Conservation (phyloP, 331 rosid species). For the Prunus yedoensis region DNA sequence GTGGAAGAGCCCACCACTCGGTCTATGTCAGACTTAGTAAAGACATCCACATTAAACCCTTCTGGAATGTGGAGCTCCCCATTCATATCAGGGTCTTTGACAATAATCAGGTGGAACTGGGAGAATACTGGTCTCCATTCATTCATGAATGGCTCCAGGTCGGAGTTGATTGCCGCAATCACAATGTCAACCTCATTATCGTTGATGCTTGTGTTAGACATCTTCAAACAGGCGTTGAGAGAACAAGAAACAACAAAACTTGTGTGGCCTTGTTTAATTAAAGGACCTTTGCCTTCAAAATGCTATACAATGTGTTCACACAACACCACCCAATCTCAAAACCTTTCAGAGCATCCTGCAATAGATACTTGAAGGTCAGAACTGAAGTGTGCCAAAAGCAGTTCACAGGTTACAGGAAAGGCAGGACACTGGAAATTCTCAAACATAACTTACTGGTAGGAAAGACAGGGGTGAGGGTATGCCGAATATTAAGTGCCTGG, state of each 20-base stretch:
- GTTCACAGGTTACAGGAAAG: conserved; percentile 6
- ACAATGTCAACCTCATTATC: conserved; percentile 86
- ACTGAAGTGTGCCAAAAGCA: conserved; percentile 9
- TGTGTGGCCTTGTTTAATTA: conserved; percentile 20
- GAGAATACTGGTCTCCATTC: conserved; percentile 75
- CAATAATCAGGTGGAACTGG: conserved; percentile 77
- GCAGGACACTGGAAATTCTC: conserved; percentile 12
- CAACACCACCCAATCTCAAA: conserved; percentile 36
- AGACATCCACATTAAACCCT: conserved; percentile 70
- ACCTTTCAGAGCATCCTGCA: conserved; percentile 87
- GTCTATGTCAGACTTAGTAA: conserved; percentile 63
- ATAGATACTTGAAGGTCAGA: conserved; percentile 31
- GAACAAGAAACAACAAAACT: conserved; percentile 15
- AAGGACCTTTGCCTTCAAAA: conserved; percentile 28
- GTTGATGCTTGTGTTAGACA: conserved; percentile 56
- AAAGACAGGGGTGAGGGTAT: conserved; percentile 68
- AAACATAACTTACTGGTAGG: conserved; percentile 83
- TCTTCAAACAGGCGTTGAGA: conserved; percentile 37
- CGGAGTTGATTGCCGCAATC: conserved; percentile 74
- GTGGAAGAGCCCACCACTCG: conserved; percentile 64
- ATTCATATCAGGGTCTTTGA: conserved; percentile 82
- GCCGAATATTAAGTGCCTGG: conserved; percentile 71
- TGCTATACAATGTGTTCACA: conserved; percentile 7
- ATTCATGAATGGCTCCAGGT: conserved; percentile 64
- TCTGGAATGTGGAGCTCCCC: conserved; percentile 74